Base-by-base conservation (phyloP, 352 stramenopile species). In the Globisporangium yorkense region DNA sequence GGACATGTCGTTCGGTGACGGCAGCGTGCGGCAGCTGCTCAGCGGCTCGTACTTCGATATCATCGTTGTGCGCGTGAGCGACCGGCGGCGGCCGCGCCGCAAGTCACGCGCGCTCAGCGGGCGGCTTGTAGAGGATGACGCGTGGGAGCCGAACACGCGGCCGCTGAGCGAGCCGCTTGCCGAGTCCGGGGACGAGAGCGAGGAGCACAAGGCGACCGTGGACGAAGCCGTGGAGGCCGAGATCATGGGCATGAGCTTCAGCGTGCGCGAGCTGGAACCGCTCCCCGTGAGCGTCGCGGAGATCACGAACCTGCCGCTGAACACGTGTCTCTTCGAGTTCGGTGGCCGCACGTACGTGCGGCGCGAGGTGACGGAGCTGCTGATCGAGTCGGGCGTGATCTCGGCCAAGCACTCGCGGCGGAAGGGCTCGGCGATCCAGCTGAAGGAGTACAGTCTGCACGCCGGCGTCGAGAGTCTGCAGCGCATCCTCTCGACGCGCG, bases 321-420 rank as follows among this genome's bases (percentile, higher is more conserved):
- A 92, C 51, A 90, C 82, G 54, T 90, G 80, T 54, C 67, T 92
- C 12, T 87, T 92, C 15, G 82, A 92, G 63, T 89, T 92, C 56
- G 75, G 72, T 21, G 74, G 77, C 12, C 70, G 82, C 27, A 68
- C 62, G 29, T 90, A 87, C 56, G 79, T 92, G 45, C 77, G 88
- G 40, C 79, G 78, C 45, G 80, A 88, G 43, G 70, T 89, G 51
- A 63, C 86, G 49, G 80, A 92, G 51, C 60, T 89, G 40, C 60
- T 92, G 31, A 72, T 74, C 46, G 79, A 92, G 18, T 77, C 70
- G 46, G 80, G 80, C 21, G 71, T 88, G 27, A 88, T 90, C 29
- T 68, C 80, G 3, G 54, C 65, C 3, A 89, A 90, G 57, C 72
- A 85, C 62, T 85, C 80, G 45, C 72, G 80, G 29, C 81, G 80